Percentiles rank a stretch among this genome's conserved stretches.
phyloP scores from a whole-genome alignment of 1,284 basidiomycete genomes.

The Pascua guehoae region DNA sequence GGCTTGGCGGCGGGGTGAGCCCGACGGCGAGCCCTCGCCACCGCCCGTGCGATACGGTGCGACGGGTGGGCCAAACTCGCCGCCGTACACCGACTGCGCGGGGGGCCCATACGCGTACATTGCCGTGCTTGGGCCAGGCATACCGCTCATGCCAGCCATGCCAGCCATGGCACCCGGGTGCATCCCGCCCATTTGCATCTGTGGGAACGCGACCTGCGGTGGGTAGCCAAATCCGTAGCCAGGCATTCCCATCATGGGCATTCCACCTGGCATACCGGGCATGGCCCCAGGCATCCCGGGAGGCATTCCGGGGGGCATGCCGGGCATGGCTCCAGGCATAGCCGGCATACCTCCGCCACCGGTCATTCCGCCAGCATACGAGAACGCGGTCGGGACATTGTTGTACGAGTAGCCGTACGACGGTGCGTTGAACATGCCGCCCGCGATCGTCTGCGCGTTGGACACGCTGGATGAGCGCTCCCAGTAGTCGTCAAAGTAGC shows the following conservation, averaged over 20 bases:
- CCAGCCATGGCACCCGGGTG: constrained; percentile 1
- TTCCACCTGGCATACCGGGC: background rate
- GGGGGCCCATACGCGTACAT: constrained; percentile 36
- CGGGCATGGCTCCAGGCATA: background rate
- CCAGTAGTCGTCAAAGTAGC: constrained; percentile 45
- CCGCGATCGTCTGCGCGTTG: constrained; percentile 14
- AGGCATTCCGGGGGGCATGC: constrained; percentile 5
- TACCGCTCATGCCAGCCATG: constrained; percentile 7
- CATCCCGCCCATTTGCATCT: constrained; percentile 7
- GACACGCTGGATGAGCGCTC: constrained; percentile 36
- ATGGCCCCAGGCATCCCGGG: background rate
- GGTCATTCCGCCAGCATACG: background rate
- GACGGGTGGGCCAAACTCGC: constrained; percentile 41
- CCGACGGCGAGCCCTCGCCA: background rate
- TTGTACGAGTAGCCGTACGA: constrained; percentile 20
- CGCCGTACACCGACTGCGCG: constrained; percentile 41
- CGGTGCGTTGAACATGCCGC: constrained; percentile 10
- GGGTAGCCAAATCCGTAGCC: constrained; percentile 8
- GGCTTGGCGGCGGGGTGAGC: background rate
- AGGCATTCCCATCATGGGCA: background rate
- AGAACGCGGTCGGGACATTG: background rate
- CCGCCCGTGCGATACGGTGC: background rate
- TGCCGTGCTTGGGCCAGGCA: constrained; percentile 15
- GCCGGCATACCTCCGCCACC: background rate
- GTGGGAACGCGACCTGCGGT: constrained; percentile 7